phyloP scores from a whole-genome alignment of 441 rosid species.

The Adansonia rubrostipa region DNA sequence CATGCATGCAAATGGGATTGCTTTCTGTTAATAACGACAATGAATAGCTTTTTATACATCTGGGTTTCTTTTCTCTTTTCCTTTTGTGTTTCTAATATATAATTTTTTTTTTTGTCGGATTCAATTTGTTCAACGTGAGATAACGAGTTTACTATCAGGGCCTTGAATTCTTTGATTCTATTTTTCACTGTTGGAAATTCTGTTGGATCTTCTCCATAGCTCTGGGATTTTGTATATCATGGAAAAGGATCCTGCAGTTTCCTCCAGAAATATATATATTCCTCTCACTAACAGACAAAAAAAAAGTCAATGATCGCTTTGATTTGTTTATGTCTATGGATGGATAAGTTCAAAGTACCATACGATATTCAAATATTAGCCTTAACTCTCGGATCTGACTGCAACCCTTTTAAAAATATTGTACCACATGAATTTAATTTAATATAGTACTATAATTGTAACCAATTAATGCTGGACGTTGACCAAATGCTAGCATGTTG shows the following conservation, averaged over 20 bases:
- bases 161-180: too few relatives aligned
- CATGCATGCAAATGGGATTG: slow-evolving; percentile 17
- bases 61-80: background rate
- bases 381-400: background rate
- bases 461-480: background rate
- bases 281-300: too few relatives aligned
- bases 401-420: too few relatives aligned
- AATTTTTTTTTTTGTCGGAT: background rate
- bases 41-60: background rate
- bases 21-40: slow-evolving; percentile 11
- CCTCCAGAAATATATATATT: background rate
- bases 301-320: background rate
- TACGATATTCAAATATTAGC: background rate
- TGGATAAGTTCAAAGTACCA: too few relatives aligned
- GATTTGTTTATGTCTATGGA: background rate
- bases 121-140: background rate
- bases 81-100: too few relatives aligned
- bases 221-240: background rate
- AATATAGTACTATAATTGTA: background rate
- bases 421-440: too few relatives aligned
- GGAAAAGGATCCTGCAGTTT: background rate
- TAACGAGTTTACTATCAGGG: background rate
- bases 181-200: background rate
- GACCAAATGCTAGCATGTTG: background rate
- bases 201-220: background rate